phyloP scores from a whole-genome alignment of 768 basidiomycete genomes.

The Tulasnella sp. region DNA sequence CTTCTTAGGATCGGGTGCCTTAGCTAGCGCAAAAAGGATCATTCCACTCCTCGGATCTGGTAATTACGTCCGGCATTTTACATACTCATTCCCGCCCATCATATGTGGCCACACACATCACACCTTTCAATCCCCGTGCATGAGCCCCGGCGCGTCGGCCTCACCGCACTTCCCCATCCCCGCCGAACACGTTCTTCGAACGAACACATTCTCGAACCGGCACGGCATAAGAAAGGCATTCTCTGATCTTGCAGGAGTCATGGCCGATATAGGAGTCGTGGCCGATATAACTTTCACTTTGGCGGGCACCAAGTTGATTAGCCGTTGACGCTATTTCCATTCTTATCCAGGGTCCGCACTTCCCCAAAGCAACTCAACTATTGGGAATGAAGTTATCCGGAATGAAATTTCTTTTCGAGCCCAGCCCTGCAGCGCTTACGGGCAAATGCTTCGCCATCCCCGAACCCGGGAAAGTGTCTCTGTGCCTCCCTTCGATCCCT shows the following conservation, averaged over 20 bases:
- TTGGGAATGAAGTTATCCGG: too few species aligned
- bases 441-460: neutral
- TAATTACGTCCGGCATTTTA: neutral
- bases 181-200: neutral
- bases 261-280: neutral
- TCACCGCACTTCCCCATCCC: neutral
- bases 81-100: neutral
- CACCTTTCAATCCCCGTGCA: neutral
- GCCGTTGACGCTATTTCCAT: neutral
- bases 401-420: too few species aligned
- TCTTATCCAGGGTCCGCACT: neutral
- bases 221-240: neutral
- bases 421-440: neutral
- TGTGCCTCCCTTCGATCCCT: neutral
- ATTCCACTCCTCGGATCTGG: neutral
- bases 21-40: neutral
- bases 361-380: neutral
- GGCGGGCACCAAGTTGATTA: neutral
- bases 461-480: neutral
- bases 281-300: neutral
- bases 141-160: neutral
- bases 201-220: neutral
- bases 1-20: neutral
- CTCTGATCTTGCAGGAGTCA: too few species aligned
- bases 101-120: neutral